Conservation (phyloP, 1,284 basidiomycete species). For the Naganishia albida region DNA sequence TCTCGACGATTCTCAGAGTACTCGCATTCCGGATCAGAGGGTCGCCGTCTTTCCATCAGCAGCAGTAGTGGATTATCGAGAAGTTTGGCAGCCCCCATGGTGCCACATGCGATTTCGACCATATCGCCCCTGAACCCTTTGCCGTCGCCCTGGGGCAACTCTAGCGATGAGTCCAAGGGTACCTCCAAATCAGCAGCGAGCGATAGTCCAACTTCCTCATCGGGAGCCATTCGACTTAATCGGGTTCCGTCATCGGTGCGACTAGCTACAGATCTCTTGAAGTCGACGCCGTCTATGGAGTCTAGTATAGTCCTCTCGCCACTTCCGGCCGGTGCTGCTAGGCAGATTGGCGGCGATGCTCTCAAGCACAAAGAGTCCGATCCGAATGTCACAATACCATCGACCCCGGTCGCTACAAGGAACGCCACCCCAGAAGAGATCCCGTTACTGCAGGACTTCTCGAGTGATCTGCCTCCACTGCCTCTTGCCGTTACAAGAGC, state of each 20-base stretch:
- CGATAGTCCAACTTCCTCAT: conserved; percentile 42
- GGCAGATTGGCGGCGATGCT: background rate
- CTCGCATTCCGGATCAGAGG: conserved; percentile 24
- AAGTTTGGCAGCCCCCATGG: conserved; percentile 24
- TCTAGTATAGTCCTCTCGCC: conserved; percentile 16
- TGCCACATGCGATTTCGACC: conserved; percentile 40
- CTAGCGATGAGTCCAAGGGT: conserved; percentile 35
- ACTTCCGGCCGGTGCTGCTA: background rate
- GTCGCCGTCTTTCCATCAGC: conserved; percentile 11
- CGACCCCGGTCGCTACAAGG: conserved; percentile 39
- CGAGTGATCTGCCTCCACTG: conserved; percentile 1
- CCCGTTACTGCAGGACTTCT: conserved; percentile 1
- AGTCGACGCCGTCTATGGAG: conserved; percentile 32
- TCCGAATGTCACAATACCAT: conserved; percentile 35
- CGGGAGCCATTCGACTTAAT: conserved; percentile 57
- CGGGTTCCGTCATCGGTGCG: conserved; percentile 59
- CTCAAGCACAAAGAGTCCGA: conserved; percentile 18
- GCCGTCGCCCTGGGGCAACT: conserved; percentile 50
- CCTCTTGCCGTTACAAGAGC: background rate
- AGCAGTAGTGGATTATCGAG: conserved; percentile 23
- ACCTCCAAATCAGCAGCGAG: conserved; percentile 39
- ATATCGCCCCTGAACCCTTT: conserved; percentile 54
- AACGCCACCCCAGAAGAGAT: conserved; percentile 35
- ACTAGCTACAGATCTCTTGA: conserved; percentile 57
- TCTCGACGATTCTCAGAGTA: conserved; percentile 15